Percentiles rank a stretch among this genome's conserved stretches.
Conservation (phyloP, 257 asterid species). For the Fraxinus excelsior region DNA sequence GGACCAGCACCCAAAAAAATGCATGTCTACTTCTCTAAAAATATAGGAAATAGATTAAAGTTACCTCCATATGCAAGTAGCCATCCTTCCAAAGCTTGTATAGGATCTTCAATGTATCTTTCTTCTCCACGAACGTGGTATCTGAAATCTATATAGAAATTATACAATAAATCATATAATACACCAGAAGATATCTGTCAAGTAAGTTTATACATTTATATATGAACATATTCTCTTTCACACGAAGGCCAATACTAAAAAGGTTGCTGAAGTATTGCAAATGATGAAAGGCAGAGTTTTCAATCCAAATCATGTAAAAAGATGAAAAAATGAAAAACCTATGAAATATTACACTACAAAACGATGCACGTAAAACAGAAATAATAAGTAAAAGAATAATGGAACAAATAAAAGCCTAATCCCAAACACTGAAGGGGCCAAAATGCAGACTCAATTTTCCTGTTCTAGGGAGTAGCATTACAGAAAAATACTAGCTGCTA, state of each 20-base stretch:
- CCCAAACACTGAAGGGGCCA: neutral
- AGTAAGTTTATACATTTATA: neutral
- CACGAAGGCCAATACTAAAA: constrained; percentile 6
- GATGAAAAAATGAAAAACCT: neutral
- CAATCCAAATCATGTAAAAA: neutral
- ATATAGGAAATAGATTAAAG: constrained; percentile 4
- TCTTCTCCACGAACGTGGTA: constrained; percentile 69
- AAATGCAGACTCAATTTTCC: neutral
- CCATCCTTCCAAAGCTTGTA: constrained; percentile 83
- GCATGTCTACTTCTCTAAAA: neutral
- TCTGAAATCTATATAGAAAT: constrained; percentile 66
- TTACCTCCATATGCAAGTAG: constrained; percentile 81
- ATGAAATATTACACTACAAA: neutral
- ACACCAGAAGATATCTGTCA: constrained; percentile 8
- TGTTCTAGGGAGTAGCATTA: neutral
- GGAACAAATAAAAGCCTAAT: neutral
- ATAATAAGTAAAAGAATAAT: neutral
- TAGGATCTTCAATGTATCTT: constrained; percentile 66
- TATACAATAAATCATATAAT: constrained; percentile 22
- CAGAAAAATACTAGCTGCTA: too few relatives aligned
- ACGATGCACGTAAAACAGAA: neutral
- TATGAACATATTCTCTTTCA: constrained; percentile 2
- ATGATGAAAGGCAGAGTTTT: neutral
- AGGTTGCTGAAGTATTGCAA: neutral
- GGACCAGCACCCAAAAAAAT: neutral